Percentiles rank a stretch among this genome's conserved stretches.
Conservation (phyloP, 2,329 filamentous ascomycete species). For the Nemania sp. region DNA sequence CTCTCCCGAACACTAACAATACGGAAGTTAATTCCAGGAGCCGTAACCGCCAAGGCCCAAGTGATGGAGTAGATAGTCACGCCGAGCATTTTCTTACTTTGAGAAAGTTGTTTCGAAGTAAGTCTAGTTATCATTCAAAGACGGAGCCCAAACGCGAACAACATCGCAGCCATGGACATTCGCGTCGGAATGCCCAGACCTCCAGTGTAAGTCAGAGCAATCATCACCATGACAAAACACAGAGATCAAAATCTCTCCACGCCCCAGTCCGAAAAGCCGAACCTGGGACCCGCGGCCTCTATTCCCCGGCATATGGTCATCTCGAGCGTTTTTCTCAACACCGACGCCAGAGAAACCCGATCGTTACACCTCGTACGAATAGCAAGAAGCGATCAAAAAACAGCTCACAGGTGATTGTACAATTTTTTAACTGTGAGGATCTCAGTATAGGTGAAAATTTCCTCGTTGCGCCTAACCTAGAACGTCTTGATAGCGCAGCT, state of each 20-base stretch:
- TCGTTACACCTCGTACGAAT: not conserved
- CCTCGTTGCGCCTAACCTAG: conserved; percentile 10
- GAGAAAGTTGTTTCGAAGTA: not conserved
- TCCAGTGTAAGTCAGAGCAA: not conserved
- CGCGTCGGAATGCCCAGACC: not conserved
- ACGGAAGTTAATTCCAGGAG: too few relatives aligned
- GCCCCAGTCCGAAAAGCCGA: not conserved
- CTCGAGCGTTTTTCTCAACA: conserved; percentile 17
- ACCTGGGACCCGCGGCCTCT: conserved; percentile 32
- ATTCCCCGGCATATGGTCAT: conserved; percentile 25
- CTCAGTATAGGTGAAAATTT: not conserved
- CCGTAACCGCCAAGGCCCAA: too few relatives aligned
- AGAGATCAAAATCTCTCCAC: not conserved
- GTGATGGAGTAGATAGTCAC: not conserved
- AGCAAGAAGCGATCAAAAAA: not conserved
- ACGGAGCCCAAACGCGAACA: not conserved
- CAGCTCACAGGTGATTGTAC: conserved; percentile 8
- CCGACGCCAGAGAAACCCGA: conserved; percentile 7
- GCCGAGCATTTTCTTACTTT: not conserved
- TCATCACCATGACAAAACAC: not conserved
- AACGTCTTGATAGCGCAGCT: conserved; percentile 21
- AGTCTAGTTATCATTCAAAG: not conserved
- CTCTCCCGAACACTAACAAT: not conserved
- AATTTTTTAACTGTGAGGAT: conserved; percentile 33
- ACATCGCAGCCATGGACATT: not conserved